Conservation (phyloP, 305 asterid genomes). For the Solanum chacoense region DNA sequence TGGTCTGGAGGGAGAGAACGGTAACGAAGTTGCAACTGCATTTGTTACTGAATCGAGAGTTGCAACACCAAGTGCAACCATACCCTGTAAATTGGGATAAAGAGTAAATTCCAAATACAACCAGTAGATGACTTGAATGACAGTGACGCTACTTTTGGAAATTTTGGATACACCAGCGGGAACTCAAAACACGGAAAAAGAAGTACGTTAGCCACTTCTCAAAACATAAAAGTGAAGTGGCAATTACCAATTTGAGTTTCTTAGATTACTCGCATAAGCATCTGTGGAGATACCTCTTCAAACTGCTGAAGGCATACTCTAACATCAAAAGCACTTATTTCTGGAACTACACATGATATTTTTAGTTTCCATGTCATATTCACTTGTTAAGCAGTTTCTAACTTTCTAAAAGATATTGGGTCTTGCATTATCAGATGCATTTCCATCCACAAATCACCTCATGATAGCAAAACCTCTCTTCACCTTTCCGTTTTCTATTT, state of each 20-base stretch:
- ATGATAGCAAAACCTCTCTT: neutral
- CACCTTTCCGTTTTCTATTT: neutral
- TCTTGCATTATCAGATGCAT: neutral
- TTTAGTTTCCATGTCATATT: neutral
- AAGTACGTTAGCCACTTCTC: neutral
- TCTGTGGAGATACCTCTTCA: neutral
- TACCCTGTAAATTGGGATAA: slow-evolving; percentile 40
- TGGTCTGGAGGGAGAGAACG: slow-evolving; percentile 39
- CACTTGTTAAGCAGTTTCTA: neutral
- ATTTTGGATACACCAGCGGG: neutral
- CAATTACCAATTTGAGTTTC: neutral
- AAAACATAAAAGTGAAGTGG: neutral
- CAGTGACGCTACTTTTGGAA: neutral
- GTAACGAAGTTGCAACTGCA: slow-evolving; percentile 37
- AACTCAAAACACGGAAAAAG: neutral
- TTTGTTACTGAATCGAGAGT: slow-evolving; percentile 52
- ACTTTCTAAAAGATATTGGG: neutral
- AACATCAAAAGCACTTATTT: neutral
- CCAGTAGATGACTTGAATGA: neutral
- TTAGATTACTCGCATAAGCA: neutral
- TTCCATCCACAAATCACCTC: neutral
- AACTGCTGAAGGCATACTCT: neutral
- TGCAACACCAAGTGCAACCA: slow-evolving; percentile 88
- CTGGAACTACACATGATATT: neutral
- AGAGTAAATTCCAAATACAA: neutral